Conservation (phyloP, 1,284 basidiomycete genomes). For the Afroboletus lepidellus region DNA sequence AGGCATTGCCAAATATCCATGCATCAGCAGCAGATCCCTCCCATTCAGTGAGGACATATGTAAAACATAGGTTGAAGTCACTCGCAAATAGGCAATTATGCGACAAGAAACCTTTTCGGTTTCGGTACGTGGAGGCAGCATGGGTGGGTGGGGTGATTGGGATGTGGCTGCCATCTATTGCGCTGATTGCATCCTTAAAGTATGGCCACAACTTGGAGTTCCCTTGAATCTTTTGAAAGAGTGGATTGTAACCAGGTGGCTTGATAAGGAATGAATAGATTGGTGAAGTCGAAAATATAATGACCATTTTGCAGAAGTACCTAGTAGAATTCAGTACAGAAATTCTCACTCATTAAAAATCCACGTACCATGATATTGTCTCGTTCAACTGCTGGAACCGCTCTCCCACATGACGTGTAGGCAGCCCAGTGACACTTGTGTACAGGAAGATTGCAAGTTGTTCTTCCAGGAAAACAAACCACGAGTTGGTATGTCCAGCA, state of each 20-base stretch:
- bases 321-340: too few species aligned
- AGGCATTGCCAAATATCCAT: neutral
- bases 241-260: neutral
- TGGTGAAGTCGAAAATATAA: neutral
- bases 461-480: neutral
- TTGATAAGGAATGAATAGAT: too few species aligned
- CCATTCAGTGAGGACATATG: conserved; percentile 2
- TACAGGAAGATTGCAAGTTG: neutral
- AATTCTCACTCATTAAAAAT: neutral
- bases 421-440: neutral
- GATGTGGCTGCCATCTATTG: conserved; percentile 11
- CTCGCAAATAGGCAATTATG: conserved; percentile 13
- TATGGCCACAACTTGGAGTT: conserved; percentile 4
- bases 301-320: neutral
- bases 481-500: neutral
- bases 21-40: conserved; percentile 7
- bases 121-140: neutral
- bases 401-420: neutral
- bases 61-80: conserved; percentile 9
- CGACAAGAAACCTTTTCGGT: conserved; percentile 15
- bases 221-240: neutral
- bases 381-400: neutral
- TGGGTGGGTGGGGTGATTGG: neutral
- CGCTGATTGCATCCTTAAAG: conserved; percentile 3
- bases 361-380: neutral